phyloP scores from a whole-genome alignment of 1,284 basidiomycete species.

The Singerocomus rubriflavus region DNA sequence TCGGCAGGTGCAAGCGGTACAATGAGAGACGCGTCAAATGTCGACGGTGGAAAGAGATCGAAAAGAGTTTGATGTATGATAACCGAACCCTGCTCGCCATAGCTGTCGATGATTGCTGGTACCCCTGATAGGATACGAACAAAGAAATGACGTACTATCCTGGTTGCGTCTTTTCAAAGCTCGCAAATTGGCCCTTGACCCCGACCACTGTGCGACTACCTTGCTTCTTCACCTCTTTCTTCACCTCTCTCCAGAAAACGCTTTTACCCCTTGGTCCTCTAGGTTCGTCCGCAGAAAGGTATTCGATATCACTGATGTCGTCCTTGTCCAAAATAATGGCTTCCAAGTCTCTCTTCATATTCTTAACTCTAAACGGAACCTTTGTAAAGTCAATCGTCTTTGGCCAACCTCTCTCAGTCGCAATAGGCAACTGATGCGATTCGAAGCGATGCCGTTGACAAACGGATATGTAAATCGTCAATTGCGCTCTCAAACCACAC shows the following conservation, averaged over 20 bases:
- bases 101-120: conserved; percentile 42
- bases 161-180: conserved; percentile 73
- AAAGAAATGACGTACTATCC: conserved; percentile 64
- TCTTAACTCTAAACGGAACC: conserved; percentile 50
- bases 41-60: conserved; percentile 64
- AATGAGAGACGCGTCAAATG: conserved; percentile 49
- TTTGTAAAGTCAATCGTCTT: conserved; percentile 60
- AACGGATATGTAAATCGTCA: conserved; percentile 57
- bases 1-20: conserved; percentile 64
- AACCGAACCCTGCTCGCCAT: conserved; percentile 74
- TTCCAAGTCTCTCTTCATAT: conserved; percentile 45
- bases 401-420: conserved; percentile 70
- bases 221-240: conserved; percentile 56
- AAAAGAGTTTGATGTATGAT: conserved; percentile 75
- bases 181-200: conserved; percentile 67
- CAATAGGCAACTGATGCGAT: conserved; percentile 63
- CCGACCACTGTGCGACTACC: conserved; percentile 64
- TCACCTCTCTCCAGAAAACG: conserved; percentile 65
- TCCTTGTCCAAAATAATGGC: conserved; percentile 49
- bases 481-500: conserved; percentile 61
- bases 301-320: conserved; percentile 29
- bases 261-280: conserved; percentile 47
- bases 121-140: neutral
- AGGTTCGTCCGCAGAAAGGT: conserved; percentile 10
- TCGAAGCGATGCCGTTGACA: conserved; percentile 80